Base-by-base conservation (phyloP, 2,329 filamentous ascomycete species). In the Thielaviopsis cerberus region DNA sequence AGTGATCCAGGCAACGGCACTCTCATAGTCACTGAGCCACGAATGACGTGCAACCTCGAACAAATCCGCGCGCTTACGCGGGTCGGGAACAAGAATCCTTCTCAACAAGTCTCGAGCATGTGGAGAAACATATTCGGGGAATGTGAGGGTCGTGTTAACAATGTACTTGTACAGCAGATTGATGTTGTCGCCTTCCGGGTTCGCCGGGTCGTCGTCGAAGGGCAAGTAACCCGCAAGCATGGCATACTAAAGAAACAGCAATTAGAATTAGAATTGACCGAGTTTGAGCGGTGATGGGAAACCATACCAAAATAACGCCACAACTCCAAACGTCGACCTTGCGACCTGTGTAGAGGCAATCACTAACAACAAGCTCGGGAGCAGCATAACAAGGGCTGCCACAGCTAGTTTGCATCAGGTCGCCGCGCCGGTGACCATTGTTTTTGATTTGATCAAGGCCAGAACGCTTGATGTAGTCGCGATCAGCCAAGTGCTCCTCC, bases 291-390 rank as follows among this genome's bases (percentile, higher is more conserved):
- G 26, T 22, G 15, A 58, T 2, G n/a, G n/a, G 8, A n/a, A n/a
- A 1, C 27, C 88, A 72, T 78, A 96, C 91, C 78, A 98, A 70
- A 67, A 98, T 98, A 45, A 98, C 92, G 72, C 92, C 92, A 69
- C 92, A 98, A 70, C 92, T 97, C 92, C 92, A 98, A 37, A 98
- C 92, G 68, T 98, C 92, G 25, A 98, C 92, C 71, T 98, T 98
- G 56, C 91, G 83, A 53, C 92, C 92, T 1, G 92, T 98, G 71
- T 98, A 98, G 7, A 98, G 74, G 17, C 90, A 95, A 70, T 98
- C 92, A 69, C 89, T 97, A 62, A 98, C 92, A 15, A 98, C 92
- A 57, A 98, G 76, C 72, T 98, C 92, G 4, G 92, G 92, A 15
- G 92, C 92, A 54, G 92, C 92, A 70, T 98, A 98, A 68, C 92